Conservation (phyloP, 345 rosid species). For the Eucalyptus regnans region DNA sequence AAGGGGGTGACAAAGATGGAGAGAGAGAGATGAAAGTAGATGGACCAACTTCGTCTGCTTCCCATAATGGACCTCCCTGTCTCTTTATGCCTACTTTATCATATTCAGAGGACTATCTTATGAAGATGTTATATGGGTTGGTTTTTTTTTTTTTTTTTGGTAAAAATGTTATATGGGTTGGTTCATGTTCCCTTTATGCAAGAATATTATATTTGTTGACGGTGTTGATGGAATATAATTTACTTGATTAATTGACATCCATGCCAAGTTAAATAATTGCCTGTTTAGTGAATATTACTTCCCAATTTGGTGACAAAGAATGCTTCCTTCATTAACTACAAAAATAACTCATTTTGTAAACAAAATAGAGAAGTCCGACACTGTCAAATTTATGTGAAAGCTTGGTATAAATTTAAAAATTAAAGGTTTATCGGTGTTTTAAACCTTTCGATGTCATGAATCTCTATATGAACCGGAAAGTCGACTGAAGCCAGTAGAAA, state of each 20-base stretch:
- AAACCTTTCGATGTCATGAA: not conserved
- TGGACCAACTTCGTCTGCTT: not conserved
- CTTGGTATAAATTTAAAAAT: fast-evolving
- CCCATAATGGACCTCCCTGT: not conserved
- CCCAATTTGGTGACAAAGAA: not conserved
- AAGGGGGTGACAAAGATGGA: not conserved
- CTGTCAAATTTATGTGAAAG: not conserved
- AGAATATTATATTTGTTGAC: not conserved
- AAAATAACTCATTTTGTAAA: not conserved
- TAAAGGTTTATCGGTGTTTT: fast-evolving
- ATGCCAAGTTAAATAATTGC: not conserved
- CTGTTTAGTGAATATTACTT: not conserved
- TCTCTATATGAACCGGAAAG: not conserved
- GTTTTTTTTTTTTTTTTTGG: not conserved
- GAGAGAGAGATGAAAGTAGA: not conserved
- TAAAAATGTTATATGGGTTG: not conserved
- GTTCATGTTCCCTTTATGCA: not conserved
- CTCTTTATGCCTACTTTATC: not conserved
- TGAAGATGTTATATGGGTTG: not conserved
- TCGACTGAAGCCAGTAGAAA: not conserved
- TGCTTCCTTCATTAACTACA: not conserved
- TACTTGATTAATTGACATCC: not conserved
- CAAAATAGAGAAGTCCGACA: fast-evolving
- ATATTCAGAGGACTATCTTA: not conserved
- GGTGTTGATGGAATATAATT: not conserved